These are phyloP conservation scores for Pythium aphanidermatum DNA, from an alignment of 352 stramenopile genomes.

Conservation along the genomic window DNA sequence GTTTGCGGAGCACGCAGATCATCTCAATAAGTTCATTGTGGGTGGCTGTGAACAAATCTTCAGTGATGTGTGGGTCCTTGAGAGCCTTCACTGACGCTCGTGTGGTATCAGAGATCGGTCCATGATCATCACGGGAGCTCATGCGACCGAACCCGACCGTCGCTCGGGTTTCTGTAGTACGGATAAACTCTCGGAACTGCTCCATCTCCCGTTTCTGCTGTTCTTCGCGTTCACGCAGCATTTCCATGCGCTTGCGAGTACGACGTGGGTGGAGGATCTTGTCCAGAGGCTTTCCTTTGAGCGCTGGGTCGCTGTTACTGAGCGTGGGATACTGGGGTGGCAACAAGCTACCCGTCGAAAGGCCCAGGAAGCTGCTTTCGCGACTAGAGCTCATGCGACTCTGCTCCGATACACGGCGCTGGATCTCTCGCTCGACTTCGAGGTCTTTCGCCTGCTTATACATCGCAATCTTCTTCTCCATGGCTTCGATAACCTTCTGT, in stretches of 20 bases:
- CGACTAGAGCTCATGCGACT: constrained; percentile 22
- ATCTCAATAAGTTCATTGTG: constrained; percentile 63
- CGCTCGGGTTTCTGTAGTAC: constrained; percentile 44
- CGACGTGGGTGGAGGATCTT: constrained; percentile 72
- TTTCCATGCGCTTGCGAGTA: constrained; percentile 51
- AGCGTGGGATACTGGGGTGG: constrained; percentile 11
- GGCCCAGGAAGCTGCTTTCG: constrained; percentile 25
- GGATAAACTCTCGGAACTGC: constrained; percentile 84
- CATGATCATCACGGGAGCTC: constrained; percentile 3
- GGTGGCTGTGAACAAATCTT: constrained; percentile 40
- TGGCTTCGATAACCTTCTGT: constrained; percentile 57
- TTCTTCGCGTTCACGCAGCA: constrained; percentile 64
- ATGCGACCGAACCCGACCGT: constrained; percentile 8
- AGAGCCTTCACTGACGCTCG: constrained; percentile 32
- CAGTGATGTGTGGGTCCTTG: constrained; percentile 42
- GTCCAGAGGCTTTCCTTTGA: constrained; percentile 56
- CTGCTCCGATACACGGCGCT: constrained; percentile 55
- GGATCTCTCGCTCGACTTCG: constrained; percentile 72
- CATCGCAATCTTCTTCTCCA: constrained; percentile 83
- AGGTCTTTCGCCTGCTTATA: constrained; percentile 82
- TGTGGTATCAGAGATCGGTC: neutral
- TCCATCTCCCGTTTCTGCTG: constrained; percentile 80
- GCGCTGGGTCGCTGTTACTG: constrained; percentile 13
- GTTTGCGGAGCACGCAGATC: constrained; percentile 60
- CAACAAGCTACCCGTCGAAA: neutral